Conservation (phyloP, 106 monocot genomes). For the Dactylorhiza incarnata region DNA sequence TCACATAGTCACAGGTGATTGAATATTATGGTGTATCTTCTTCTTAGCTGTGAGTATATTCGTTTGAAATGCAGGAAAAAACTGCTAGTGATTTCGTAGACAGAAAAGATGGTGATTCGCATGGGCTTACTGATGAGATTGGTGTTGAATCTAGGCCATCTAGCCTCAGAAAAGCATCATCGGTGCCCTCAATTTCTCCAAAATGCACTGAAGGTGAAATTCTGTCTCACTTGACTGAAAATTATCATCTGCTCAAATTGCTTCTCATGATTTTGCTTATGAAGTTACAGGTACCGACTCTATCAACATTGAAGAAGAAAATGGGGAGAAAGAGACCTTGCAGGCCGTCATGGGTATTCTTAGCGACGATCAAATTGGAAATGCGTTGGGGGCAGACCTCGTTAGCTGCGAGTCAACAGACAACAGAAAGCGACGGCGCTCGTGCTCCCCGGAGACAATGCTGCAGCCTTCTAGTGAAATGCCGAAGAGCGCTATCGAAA, state of each 20-base stretch:
- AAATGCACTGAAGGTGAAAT: constrained; percentile 16
- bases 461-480: constrained; percentile 9
- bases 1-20: not conserved
- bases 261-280: not conserved
- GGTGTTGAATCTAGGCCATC: constrained; percentile 4
- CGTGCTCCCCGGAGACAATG: not conserved
- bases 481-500: constrained; percentile 8
- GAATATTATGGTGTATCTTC: not conserved
- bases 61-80: not conserved
- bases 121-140: not conserved
- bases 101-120: not conserved
- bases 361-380: not conserved
- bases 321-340: constrained; percentile 8
- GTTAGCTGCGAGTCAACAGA: constrained; percentile 8
- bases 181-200: constrained; percentile 6
- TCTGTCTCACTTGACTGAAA: not conserved
- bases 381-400: not conserved
- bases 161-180: not conserved
- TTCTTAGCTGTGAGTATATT: not conserved
- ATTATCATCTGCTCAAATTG: not conserved
- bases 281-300: constrained; percentile 4
- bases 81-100: not conserved
- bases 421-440: constrained; percentile 14
- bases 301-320: not conserved
- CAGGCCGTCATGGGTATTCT: not conserved